These are phyloP conservation scores for Pseudonitzschia delicatissima DNA, from an alignment of 108 stramenopile species.

Conservation along the genomic window DNA sequence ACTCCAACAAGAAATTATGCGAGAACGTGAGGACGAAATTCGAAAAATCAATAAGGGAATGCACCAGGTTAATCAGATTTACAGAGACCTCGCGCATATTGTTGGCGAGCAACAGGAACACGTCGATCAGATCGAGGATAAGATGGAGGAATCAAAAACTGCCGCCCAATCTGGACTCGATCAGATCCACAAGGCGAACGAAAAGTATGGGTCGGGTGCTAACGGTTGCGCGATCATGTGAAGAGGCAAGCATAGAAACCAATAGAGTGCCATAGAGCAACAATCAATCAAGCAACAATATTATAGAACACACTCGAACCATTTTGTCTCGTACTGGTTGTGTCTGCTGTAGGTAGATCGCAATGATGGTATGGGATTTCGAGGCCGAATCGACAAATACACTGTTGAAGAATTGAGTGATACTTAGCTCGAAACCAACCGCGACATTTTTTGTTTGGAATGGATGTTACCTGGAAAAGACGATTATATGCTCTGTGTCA, in stretches of 20 bases:
- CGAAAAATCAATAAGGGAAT: conserved; percentile 83
- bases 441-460: too few relatives aligned
- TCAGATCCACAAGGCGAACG: conserved; percentile 85
- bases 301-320: neutral
- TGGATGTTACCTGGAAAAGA: too few relatives aligned
- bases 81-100: conserved; percentile 85
- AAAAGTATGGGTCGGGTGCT: conserved; percentile 21
- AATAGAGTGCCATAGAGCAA: neutral
- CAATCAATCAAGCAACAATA: neutral
- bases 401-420: too few relatives aligned
- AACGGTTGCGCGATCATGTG: neutral
- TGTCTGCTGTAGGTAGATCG: neutral
- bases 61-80: conserved; percentile 91
- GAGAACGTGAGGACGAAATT: conserved; percentile 88
- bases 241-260: neutral
- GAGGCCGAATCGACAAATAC: neutral
- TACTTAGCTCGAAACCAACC: too few relatives aligned
- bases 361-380: neutral
- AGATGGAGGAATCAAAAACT: conserved; percentile 76
- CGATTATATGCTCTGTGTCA: too few relatives aligned
- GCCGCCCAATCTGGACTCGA: conserved; percentile 78
- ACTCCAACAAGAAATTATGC: conserved; percentile 81
- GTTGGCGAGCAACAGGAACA: conserved; percentile 86
- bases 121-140: conserved; percentile 78
- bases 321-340: neutral